A percentile compares a stretch with the other conserved stretches of the same genome.
Evolutionary conservation across 192 early-diverging fungal species (phyloP).

Genomic region (Pilaira anomala): DNA sequence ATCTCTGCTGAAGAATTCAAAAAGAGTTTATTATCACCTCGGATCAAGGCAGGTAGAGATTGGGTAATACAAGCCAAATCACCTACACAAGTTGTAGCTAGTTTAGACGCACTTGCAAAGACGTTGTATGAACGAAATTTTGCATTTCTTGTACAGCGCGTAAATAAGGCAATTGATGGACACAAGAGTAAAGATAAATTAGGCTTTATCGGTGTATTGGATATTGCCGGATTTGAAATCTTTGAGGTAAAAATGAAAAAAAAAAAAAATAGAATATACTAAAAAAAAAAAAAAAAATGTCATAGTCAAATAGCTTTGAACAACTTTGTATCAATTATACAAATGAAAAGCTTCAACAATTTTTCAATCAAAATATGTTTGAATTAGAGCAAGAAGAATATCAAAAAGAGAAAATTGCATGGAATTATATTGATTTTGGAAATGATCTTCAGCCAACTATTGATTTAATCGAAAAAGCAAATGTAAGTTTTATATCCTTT

Average conservation of each 20-base stretch:
- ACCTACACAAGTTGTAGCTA: constrained; percentile 80
- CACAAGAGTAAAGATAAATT: constrained; percentile 63
- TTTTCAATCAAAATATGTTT: constrained; percentile 99
- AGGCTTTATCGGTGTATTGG: constrained; percentile 94
- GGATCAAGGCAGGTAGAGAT: constrained; percentile 92
- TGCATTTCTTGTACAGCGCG: constrained; percentile 81
- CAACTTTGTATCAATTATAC: constrained; percentile 99
- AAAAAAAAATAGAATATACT: too few species aligned
- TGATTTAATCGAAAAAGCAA: constrained; percentile 95
- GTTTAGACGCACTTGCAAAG: constrained; percentile 87
- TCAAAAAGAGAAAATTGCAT: constrained; percentile 92
- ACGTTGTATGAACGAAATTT: constrained; percentile 96
- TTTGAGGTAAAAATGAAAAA: constrained; percentile 66
- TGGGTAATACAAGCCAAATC: constrained; percentile 93
- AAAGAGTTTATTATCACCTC: constrained; percentile 81
- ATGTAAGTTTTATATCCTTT: constrained; percentile 42
- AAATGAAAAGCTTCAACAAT: constrained; percentile 97
- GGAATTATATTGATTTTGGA: constrained; percentile 98
- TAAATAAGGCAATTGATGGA: constrained; percentile 75
- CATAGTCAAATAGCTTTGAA: constrained; percentile 91
- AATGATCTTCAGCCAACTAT: constrained; percentile 97
- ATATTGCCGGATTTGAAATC: constrained; percentile 99
- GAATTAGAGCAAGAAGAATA: constrained; percentile 99
- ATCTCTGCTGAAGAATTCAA: constrained; percentile 86
- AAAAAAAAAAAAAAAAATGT: constrained; percentile 2